These are phyloP conservation scores for Tricholoma matsutake DNA, from an alignment of 768 basidiomycete genomes.

Conservation along the genomic window DNA sequence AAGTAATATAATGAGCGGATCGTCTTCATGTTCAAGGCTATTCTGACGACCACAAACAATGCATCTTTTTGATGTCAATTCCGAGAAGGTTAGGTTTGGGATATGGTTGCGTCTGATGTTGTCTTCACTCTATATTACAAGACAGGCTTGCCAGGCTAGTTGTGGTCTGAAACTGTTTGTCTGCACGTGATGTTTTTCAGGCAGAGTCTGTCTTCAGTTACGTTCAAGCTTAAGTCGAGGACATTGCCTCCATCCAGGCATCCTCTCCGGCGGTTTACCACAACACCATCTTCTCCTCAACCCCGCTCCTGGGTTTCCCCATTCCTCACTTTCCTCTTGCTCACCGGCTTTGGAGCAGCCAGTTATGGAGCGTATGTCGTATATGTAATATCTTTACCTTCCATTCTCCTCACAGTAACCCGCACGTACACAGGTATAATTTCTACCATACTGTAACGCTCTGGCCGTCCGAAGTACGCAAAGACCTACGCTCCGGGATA, in stretches of 20 bases:
- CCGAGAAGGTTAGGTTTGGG: no score
- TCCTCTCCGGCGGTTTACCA: neutral
- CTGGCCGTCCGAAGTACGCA: slow-evolving; percentile 64
- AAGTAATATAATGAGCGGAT: no score
- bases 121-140: no score
- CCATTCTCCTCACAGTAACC: slow-evolving; percentile 5
- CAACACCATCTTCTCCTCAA: neutral
- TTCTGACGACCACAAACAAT: no score
- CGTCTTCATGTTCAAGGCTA: no score
- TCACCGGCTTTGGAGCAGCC: slow-evolving; percentile 28
- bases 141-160: no score
- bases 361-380: slow-evolving; percentile 34
- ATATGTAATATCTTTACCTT: slow-evolving; percentile 9
- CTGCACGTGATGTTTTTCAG: no score
- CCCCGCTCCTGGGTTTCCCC: slow-evolving; percentile 34
- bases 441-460: slow-evolving; percentile 55
- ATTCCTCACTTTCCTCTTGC: slow-evolving; percentile 26
- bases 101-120: no score
- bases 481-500: slow-evolving; percentile 63
- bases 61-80: no score
- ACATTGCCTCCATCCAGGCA: neutral
- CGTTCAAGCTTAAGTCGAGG: neutral
- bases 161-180: no score
- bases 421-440: slow-evolving; percentile 41
- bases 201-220: neutral